Conservation (phyloP, 345 rosid species). For the Durio zibethinus region DNA sequence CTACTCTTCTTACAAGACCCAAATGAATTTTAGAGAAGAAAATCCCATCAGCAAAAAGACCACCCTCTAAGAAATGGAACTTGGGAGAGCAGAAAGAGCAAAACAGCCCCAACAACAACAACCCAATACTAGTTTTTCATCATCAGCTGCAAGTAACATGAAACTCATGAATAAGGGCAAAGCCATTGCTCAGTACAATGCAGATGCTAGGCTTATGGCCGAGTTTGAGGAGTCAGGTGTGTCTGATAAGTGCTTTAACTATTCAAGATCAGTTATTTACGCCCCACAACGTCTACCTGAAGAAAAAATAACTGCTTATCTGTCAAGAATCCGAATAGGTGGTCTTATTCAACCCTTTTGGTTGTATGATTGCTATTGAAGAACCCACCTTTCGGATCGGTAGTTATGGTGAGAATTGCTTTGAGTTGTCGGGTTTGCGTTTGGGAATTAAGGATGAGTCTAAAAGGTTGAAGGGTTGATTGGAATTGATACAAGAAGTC, state of each 20-base stretch:
- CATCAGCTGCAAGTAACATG: conserved; percentile 53
- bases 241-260: conserved; percentile 72
- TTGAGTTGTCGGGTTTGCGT: conserved; percentile 45
- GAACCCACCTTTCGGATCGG: conserved; percentile 59
- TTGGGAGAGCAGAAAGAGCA: conserved; percentile 16
- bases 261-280: conserved; percentile 51
- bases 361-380: conserved; percentile 67
- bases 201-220: conserved; percentile 71
- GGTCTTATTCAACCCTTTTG: conserved; percentile 78
- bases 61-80: conserved; percentile 7
- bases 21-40: neutral
- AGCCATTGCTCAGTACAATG: conserved; percentile 60
- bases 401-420: conserved; percentile 63
- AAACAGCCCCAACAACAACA: conserved; percentile 2
- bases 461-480: conserved; percentile 37
- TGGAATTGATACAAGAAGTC: conserved; percentile 65
- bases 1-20: neutral
- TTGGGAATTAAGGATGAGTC: conserved; percentile 14
- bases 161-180: conserved; percentile 33
- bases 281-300: conserved; percentile 52
- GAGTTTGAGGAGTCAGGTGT: conserved; percentile 58
- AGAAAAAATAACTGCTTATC: conserved; percentile 59
- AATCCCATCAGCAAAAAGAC: neutral
- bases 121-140: conserved; percentile 12
- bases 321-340: conserved; percentile 75